These are phyloP conservation scores for Coemansia asiatica DNA, from an alignment of 192 early-diverging fungal species.

Conservation along the genomic window DNA sequence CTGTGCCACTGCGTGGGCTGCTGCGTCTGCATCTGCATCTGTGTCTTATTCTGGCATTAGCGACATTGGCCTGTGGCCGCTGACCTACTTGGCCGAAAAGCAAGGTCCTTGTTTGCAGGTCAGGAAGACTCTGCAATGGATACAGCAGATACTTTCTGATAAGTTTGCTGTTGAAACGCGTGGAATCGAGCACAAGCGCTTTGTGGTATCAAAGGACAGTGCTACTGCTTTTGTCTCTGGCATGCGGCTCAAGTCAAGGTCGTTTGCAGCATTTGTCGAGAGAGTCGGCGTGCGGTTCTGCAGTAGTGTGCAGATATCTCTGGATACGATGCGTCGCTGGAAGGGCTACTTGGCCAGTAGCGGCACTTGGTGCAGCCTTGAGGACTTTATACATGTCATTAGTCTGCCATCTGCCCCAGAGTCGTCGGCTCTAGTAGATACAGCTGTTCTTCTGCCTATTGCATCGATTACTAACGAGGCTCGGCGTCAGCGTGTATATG, in stretches of 20 bases:
- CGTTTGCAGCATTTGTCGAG: constrained; percentile 28
- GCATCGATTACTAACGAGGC: constrained; percentile 13
- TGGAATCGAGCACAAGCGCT: neutral
- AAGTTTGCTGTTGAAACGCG: constrained; percentile 1
- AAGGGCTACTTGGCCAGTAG: constrained; percentile 12
- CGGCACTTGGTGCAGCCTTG: neutral
- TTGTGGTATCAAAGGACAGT: neutral
- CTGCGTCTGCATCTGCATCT: neutral
- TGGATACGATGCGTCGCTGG: constrained; percentile 43
- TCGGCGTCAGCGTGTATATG: constrained; percentile 37
- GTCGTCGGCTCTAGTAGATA: neutral
- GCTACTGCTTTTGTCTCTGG: neutral
- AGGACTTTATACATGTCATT: constrained; percentile 18
- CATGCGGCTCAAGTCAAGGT: constrained; percentile 8
- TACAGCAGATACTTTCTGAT: neutral
- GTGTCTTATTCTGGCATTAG: neutral
- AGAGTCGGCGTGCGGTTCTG: constrained; percentile 46
- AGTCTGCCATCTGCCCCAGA: constrained; percentile 8
- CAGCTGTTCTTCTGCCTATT: constrained; percentile 32
- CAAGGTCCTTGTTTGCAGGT: neutral
- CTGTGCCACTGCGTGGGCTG: neutral
- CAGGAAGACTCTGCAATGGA: neutral
- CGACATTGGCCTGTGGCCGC: neutral
- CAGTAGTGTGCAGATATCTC: constrained; percentile 9
- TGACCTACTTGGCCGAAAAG: neutral